phyloP scores from a whole-genome alignment of 208 protist genomes.

The Plasmodiophora brassicae region DNA sequence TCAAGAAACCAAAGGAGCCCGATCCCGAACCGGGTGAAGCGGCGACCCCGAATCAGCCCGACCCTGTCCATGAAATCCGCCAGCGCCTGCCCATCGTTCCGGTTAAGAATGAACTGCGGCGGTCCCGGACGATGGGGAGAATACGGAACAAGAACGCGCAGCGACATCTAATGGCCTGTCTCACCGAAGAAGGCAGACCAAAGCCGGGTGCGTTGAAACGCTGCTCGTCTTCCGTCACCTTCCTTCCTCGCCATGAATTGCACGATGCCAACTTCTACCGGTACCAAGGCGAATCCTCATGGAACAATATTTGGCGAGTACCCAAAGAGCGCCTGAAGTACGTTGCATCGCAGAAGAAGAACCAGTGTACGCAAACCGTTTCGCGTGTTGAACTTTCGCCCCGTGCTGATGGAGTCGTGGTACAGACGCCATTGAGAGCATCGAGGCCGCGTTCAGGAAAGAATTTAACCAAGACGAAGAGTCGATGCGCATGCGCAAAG shows the following conservation, averaged over 20 bases:
- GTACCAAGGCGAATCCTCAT: background rate
- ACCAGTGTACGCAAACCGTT: background rate
- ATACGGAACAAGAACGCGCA: background rate
- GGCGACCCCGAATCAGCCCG: background rate
- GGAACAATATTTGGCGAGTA: constrained; percentile 26
- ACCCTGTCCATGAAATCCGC: no score
- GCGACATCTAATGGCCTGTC: background rate
- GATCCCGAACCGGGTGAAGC: background rate
- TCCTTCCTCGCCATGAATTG: background rate
- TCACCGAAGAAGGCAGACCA: background rate
- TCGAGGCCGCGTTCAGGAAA: background rate
- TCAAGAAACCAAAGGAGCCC: background rate
- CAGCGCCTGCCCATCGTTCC: no score
- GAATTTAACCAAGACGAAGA: background rate
- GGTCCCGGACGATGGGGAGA: background rate
- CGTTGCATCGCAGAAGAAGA: background rate
- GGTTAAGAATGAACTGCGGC: background rate
- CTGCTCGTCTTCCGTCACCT: background rate
- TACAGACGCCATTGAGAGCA: background rate
- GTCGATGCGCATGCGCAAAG: background rate
- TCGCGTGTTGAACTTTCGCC: background rate
- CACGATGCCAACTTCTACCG: background rate
- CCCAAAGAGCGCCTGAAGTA: background rate
- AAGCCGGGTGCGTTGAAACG: background rate
- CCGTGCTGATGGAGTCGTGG: background rate